phyloP scores from a whole-genome alignment of 2,329 filamentous ascomycete genomes.

The Curvularia lunata region DNA sequence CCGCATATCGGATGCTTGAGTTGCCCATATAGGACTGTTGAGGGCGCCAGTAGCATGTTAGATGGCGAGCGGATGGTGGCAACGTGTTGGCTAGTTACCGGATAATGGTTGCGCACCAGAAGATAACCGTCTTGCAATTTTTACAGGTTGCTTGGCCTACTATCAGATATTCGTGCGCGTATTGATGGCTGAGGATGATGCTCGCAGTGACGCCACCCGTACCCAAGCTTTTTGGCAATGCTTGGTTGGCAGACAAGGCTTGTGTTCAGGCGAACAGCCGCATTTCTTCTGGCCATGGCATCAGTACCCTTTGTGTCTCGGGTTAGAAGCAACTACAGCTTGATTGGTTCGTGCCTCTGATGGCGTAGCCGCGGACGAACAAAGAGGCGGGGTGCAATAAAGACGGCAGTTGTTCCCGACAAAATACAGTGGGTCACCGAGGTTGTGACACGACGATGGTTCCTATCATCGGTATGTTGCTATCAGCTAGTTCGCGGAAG shows the following conservation, averaged over 20 bases:
- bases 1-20: constrained; percentile 7
- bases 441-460: neutral
- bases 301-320: neutral
- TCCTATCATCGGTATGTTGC: neutral
- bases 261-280: neutral
- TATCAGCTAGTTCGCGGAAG: neutral
- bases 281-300: neutral
- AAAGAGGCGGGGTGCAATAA: neutral
- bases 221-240: constrained; percentile 21
- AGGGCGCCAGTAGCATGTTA: neutral
- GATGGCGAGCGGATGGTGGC: constrained; percentile 1
- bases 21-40: neutral
- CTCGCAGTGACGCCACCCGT: constrained; percentile 7
- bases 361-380: neutral
- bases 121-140: neutral
- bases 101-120: neutral
- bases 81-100: neutral
- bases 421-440: neutral
- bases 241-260: constrained; percentile 10
- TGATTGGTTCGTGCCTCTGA: neutral
- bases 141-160: neutral
- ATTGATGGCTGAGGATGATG: neutral
- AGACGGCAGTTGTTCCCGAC: neutral
- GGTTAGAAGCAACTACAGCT: neutral
- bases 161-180: neutral